Base-by-base conservation (phyloP, 2,329 filamentous ascomycete genomes). In the Microcyclospora pomicola region DNA sequence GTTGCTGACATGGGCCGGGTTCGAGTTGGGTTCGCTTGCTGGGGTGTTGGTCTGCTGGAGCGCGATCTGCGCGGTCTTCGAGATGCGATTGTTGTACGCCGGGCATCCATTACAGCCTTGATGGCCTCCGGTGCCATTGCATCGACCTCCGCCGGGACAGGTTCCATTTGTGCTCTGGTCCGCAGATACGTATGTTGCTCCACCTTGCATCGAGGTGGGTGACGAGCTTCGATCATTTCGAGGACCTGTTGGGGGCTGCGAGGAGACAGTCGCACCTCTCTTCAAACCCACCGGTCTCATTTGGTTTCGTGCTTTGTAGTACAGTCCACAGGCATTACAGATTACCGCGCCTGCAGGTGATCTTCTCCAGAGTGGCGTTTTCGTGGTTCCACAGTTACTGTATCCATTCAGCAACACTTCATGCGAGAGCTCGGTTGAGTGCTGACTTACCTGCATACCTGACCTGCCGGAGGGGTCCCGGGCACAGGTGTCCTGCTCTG, bases 281-380 rank as follows among this genome's bases (percentile, higher is more conserved):
- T 93, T 95, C 41, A 95, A 66, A 51, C 86, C 94, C 6, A 85
- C 91, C 11, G 91, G 91, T 36, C 91, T 77, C 50, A 84, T 77
- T 44, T 88, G 82, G 57, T 96, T 96, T 48, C 91, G 77, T 9
- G 88, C 87, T 60, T 96, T 96, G 45, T 84, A 69, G 59, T 98
- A 98, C 12, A 98, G 71, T 31, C 91, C 91, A 55, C 91, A 98
- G 5, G 91, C 91, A 62, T 98, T 98, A 65, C 91, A 98, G 42
- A 98, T 96, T 19, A 86, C 95, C 38, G 85, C 82, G 24, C 91
- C 91, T 52, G 87, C 79, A 0, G 88, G 88, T 12, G 88, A 94
- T 54, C 91, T 76, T 56, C 91, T 77, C 91, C 91, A 98, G 29
- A 98, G 65, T 15, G 91, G 91, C 34, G 91, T 98, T 58, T 82